Evolutionary conservation across 371 early-diverging fungal species (phyloP).

Genomic region (Thermomucor indicae-seudaticae): DNA sequence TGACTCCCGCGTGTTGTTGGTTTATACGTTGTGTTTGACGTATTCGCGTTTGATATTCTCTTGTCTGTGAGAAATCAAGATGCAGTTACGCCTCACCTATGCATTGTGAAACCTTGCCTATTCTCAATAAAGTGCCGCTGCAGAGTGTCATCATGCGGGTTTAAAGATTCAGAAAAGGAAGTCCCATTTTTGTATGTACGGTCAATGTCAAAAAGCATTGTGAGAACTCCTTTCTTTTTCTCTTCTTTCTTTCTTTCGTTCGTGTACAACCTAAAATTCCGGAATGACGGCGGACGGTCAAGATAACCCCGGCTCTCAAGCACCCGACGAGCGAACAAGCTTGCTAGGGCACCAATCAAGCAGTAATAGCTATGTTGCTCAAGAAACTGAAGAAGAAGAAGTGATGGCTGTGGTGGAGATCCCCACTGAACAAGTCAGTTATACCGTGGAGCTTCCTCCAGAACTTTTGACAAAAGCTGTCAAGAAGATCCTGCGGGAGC

Average conservation of each 20-base stretch:
- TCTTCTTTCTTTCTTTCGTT: background rate
- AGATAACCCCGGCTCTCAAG: background rate
- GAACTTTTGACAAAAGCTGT: conserved; percentile 25
- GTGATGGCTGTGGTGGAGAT: conserved; percentile 8
- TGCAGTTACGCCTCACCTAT: too few species aligned
- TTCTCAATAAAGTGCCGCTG: background rate
- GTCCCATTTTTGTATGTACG: too few species aligned
- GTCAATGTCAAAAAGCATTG: too few species aligned
- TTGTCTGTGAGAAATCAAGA: too few species aligned
- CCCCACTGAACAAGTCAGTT: background rate
- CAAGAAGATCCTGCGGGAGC: conserved; percentile 24
- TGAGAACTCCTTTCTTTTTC: background rate
- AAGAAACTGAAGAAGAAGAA: background rate
- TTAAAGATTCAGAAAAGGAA: too few species aligned
- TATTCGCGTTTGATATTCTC: too few species aligned
- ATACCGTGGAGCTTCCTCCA: conserved; percentile 12
- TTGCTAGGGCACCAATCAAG: background rate
- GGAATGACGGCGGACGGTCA: background rate
- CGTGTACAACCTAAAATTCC: background rate
- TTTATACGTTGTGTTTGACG: too few species aligned
- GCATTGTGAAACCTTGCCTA: too few species aligned
- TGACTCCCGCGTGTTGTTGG: too few species aligned
- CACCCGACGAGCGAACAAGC: background rate
- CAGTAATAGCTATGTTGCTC: background rate
- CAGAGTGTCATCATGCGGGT: background rate